Percentiles rank a stretch among this genome's conserved stretches.
phyloP scores from a whole-genome alignment of 2,329 filamentous ascomycete species.

The Penicillium capsulatum region DNA sequence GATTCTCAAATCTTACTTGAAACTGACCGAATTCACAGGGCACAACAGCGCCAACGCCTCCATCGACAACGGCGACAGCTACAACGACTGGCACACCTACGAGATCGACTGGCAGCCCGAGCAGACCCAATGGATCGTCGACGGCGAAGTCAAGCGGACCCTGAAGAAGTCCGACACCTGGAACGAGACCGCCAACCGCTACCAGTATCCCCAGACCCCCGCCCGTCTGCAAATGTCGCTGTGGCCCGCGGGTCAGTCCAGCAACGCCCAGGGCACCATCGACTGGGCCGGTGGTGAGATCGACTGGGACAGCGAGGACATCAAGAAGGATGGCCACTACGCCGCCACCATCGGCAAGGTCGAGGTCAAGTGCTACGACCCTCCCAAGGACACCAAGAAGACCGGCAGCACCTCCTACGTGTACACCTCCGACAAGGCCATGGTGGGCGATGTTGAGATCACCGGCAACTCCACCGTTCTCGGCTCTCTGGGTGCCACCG shows the following conservation, averaged over 20 bases:
- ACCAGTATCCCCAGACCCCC: slow-evolving; percentile 86
- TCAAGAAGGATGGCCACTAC: slow-evolving; percentile 82
- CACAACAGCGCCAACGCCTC: slow-evolving; percentile 61
- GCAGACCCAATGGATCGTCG: slow-evolving; percentile 77
- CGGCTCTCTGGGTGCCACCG: slow-evolving; percentile 74
- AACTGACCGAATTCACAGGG: slow-evolving; percentile 10
- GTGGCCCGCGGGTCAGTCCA: slow-evolving; percentile 82
- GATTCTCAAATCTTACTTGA: not conserved
- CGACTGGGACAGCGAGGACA: slow-evolving; percentile 77
- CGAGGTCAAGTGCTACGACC: slow-evolving; percentile 80
- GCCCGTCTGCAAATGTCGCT: slow-evolving; percentile 87
- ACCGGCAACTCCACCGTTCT: slow-evolving; percentile 71
- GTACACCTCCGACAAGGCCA: slow-evolving; percentile 61
- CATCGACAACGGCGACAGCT: slow-evolving; percentile 58
- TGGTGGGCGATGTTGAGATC: slow-evolving; percentile 73
- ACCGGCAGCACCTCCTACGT: slow-evolving; percentile 65
- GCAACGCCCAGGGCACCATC: slow-evolving; percentile 79
- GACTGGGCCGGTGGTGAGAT: slow-evolving; percentile 88
- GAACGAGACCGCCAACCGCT: slow-evolving; percentile 77
- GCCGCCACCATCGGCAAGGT: slow-evolving; percentile 76
- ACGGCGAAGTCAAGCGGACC: slow-evolving; percentile 71
- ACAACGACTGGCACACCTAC: slow-evolving; percentile 78
- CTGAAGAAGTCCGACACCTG: slow-evolving; percentile 75
- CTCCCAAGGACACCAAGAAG: slow-evolving; percentile 65
- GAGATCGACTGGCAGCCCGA: slow-evolving; percentile 92